Percentiles rank a stretch among this genome's conserved stretches.
Evolutionary conservation across 345 rosid genomes (phyloP).

Genomic region (Salix caprea): DNA sequence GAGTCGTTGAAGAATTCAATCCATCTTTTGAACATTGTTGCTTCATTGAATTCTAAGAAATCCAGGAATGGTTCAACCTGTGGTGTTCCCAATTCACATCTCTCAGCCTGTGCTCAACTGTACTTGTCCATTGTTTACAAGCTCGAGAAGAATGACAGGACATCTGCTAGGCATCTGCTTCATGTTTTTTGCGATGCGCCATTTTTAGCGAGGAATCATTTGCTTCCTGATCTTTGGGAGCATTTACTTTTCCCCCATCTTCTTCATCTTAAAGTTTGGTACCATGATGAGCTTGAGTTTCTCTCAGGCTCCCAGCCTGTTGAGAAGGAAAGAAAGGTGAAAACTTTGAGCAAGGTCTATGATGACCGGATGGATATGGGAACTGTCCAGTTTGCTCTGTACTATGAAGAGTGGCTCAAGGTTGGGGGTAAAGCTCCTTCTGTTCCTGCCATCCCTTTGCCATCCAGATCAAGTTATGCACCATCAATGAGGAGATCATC

Average conservation of each 20-base stretch:
- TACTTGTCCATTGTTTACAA: conserved; percentile 55
- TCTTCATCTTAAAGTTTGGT: conserved; percentile 65
- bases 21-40: conserved; percentile 37
- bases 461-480: conserved; percentile 27
- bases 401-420: conserved; percentile 53
- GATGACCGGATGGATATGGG: conserved; percentile 47
- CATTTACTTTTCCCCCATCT: conserved; percentile 67
- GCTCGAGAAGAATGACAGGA: conserved; percentile 48
- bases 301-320: conserved; percentile 19
- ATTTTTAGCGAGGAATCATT: conserved; percentile 45
- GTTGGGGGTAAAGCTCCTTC: conserved; percentile 45
- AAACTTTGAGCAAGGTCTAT: conserved; percentile 38
- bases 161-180: conserved; percentile 49
- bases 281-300: conserved; percentile 40
- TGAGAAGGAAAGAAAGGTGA: conserved; percentile 32
- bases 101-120: conserved; percentile 56
- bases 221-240: conserved; percentile 71
- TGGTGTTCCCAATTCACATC: conserved; percentile 48
- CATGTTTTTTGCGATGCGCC: conserved; percentile 55
- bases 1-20: conserved; percentile 33
- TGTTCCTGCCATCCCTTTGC: conserved; percentile 48
- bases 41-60: conserved; percentile 39
- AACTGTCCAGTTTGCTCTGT: conserved; percentile 47
- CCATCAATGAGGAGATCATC: conserved; percentile 43
- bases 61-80: conserved; percentile 33